Base-by-base conservation (phyloP, 805 yeast genomes). In the Teunomyces pallodes region DNA sequence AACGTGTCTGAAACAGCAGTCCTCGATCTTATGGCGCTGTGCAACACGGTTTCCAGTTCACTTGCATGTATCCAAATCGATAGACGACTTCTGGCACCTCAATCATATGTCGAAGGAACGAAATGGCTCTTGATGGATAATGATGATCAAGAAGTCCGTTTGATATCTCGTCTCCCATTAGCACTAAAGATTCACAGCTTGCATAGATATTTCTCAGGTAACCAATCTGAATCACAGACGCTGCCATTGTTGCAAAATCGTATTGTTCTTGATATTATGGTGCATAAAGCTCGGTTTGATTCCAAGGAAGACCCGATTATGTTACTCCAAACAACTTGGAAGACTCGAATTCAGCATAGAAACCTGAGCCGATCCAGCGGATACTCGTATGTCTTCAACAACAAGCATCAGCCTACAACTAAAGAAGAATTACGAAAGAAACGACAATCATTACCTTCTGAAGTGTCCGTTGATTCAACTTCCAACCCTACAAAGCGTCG, bases 121-220 rank as follows among this genome's bases (percentile, higher is more conserved):
- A 48, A 50, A 27, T 53, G 56, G 56, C 38, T 48, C 26, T 13
- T 45, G 30, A 31, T 53, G 14, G 48, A 53, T 38, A 20, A 42
- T 10, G 9, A 24, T 2, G 13, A 30, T 2, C 36, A 39, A 5
- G 40, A 45, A 3, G 27, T 42, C 5, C 32, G 39, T 5, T 9
- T 54, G 5, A 32, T 47, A 12, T 7, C 53, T 27, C 42, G 33
- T 16, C 35, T 54, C 3, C 52, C 57, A 2, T 29, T 53, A 42
- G 56, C 50, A 1, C 43, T 51, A 28, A 53, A 53, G 27, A 35
- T 49, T 16, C 50, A 53, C 24, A 44, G 46, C 27, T 30, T 49
- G 9, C 43, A 49, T 33, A 28, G 45, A 17, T 45, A 33, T 35
- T 45, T 45, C 9, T 42, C 49, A 2, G 30, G 41, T 5, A 26